Conservation (phyloP, 2,329 filamentous ascomycete genomes). For the Cercospora zeae-maydis region DNA sequence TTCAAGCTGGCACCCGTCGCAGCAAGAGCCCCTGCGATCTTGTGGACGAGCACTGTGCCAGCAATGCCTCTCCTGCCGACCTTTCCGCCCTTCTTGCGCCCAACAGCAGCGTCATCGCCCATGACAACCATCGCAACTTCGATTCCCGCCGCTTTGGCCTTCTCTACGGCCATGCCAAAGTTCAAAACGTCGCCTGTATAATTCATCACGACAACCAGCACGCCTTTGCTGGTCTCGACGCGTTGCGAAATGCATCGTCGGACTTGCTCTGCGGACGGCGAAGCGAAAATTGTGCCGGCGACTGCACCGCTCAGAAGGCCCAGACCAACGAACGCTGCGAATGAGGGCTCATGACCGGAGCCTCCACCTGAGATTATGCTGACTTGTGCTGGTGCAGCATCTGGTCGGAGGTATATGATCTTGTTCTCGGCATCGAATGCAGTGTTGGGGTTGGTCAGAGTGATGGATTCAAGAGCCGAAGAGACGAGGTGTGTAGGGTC, state of each 20-base stretch:
- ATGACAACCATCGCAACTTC: constrained; percentile 86
- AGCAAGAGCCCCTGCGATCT: constrained; percentile 81
- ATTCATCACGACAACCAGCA: constrained; percentile 92
- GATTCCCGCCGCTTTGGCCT: constrained; percentile 75
- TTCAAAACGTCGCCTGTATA: constrained; percentile 65
- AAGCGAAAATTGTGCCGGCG: constrained; percentile 82
- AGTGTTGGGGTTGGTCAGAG: constrained; percentile 78
- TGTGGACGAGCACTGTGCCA: constrained; percentile 85
- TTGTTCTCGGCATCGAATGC: constrained; percentile 77
- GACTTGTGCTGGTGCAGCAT: constrained; percentile 56
- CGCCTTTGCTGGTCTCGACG: constrained; percentile 68
- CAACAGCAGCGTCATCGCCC: constrained; percentile 88
- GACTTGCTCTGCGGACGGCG: constrained; percentile 77
- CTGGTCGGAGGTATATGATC: constrained; percentile 71
- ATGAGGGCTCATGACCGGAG: constrained; percentile 85
- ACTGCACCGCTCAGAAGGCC: constrained; percentile 79
- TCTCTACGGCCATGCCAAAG: constrained; percentile 91
- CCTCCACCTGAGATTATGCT: constrained; percentile 85
- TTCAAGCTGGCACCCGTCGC: constrained; percentile 61
- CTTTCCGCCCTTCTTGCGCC: constrained; percentile 76
- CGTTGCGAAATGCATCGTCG: constrained; percentile 69
- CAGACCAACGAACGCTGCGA: constrained; percentile 77
- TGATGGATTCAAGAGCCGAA: constrained; percentile 70
- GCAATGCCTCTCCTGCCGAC: constrained; percentile 88
- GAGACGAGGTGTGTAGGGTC: constrained; percentile 75